Evolutionary conservation across 495 filamentous ascomycete genomes (phyloP).

Genomic region (Penicillium parvum): DNA sequence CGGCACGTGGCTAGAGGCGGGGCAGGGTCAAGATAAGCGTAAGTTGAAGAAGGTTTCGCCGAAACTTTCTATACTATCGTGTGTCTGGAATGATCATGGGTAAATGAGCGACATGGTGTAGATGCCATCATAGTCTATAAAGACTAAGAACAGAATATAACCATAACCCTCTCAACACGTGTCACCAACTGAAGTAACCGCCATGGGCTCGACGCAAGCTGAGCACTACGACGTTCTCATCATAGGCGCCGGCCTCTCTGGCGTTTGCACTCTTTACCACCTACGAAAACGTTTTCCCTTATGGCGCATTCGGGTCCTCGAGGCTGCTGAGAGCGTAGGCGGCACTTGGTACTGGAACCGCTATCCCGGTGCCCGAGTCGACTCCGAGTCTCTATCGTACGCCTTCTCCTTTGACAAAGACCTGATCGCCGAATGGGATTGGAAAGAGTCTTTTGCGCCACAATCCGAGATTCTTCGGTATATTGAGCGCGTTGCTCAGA

Average conservation of each 20-base stretch:
- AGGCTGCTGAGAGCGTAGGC: slow-evolving; percentile 44
- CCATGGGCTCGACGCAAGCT: slow-evolving; percentile 3
- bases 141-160: neutral
- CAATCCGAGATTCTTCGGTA: slow-evolving; percentile 27
- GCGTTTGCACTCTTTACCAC: slow-evolving; percentile 38
- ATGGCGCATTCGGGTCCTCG: slow-evolving; percentile 36
- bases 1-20: slow-evolving; percentile 1
- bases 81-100: neutral
- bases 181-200: neutral
- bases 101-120: neutral
- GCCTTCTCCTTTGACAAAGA: slow-evolving; percentile 25
- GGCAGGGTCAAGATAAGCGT: neutral
- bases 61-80: neutral
- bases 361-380: slow-evolving; percentile 29
- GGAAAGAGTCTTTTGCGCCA: slow-evolving; percentile 18
- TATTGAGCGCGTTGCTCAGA: slow-evolving; percentile 21
- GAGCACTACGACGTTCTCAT: slow-evolving; percentile 40
- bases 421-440: slow-evolving; percentile 23
- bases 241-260: slow-evolving; percentile 50
- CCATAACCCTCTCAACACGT: neutral
- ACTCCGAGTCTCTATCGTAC: slow-evolving; percentile 25
- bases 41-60: slow-evolving; percentile 2
- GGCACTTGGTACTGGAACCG: slow-evolving; percentile 48
- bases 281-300: slow-evolving; percentile 40
- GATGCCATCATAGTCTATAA: neutral